phyloP scores from a whole-genome alignment of 164 flowering plant genomes.

The Tetrastigma voinierianum region DNA sequence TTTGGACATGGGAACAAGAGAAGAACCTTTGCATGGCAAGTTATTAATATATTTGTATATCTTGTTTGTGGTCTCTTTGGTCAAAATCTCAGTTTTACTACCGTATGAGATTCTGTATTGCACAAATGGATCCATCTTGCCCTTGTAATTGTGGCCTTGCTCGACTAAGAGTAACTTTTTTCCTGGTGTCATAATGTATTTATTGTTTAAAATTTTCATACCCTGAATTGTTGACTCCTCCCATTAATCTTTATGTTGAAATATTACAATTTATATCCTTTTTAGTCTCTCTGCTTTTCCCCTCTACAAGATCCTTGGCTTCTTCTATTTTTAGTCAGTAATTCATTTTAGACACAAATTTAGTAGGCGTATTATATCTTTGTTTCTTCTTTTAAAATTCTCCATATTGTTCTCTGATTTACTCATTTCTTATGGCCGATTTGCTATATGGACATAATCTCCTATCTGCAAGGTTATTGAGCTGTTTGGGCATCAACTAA shows the following conservation, averaged over 20 bases:
- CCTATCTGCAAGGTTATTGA: background rate
- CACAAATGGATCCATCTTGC: no score
- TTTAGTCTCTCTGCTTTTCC: background rate
- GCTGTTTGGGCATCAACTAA: background rate
- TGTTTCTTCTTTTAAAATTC: background rate
- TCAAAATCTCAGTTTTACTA: no score
- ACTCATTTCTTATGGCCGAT: background rate
- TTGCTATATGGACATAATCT: background rate
- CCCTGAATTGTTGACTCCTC: background rate
- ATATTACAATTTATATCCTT: no score
- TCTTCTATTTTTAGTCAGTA: background rate
- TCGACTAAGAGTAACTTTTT: no score
- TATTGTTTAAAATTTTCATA: background rate
- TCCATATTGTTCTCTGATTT: background rate
- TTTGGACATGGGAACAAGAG: no score
- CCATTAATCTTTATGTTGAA: background rate
- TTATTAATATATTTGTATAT: no score
- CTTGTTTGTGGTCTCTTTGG: no score
- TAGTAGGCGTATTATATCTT: background rate
- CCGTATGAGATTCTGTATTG: no score
- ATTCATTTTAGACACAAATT: background rate
- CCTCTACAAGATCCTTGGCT: background rate
- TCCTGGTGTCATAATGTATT: no score
- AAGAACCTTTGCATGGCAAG: no score
- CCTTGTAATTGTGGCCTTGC: no score